These are phyloP conservation scores for Phytopythium delawarense DNA, from an alignment of 352 stramenopile species.

Conservation along the genomic window DNA sequence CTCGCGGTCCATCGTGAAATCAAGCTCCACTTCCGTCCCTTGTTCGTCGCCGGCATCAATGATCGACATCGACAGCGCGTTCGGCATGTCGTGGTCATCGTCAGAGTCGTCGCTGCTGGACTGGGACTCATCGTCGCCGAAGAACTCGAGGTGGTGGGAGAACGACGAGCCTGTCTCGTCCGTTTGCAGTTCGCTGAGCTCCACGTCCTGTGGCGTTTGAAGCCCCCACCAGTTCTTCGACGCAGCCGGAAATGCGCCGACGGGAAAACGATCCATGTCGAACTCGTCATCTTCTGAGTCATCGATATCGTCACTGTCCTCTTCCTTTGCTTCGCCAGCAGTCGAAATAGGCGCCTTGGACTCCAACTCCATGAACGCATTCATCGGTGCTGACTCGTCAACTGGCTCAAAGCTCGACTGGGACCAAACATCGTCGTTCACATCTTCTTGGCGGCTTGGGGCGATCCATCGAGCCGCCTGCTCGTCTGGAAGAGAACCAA, in stretches of 20 bases:
- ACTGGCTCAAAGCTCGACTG: constrained; percentile 31
- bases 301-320: constrained; percentile 11
- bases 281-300: constrained; percentile 34
- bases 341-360: neutral
- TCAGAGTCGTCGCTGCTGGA: constrained; percentile 11
- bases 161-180: constrained; percentile 71
- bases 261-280: constrained; percentile 38
- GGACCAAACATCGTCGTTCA: neutral
- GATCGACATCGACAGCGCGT: constrained; percentile 81
- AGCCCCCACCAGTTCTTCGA: constrained; percentile 79
- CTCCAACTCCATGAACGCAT: neutral
- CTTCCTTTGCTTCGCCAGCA: neutral
- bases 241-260: constrained; percentile 48
- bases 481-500: constrained; percentile 36
- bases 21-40: constrained; percentile 76
- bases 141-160: constrained; percentile 51
- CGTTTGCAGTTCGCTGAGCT: constrained; percentile 73
- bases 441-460: constrained; percentile 10
- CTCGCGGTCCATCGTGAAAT: constrained; percentile 72
- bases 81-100: constrained; percentile 18
- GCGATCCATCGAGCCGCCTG: constrained; percentile 64
- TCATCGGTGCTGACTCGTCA: constrained; percentile 23
- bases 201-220: constrained; percentile 45
- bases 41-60: constrained; percentile 63
- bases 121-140: constrained; percentile 39